A percentile compares a stretch with the other conserved stretches of the same genome.
These are phyloP conservation scores for Mucor lusitanicus DNA, from an alignment of 371 early-diverging fungal genomes.

Conservation along the genomic window DNA sequence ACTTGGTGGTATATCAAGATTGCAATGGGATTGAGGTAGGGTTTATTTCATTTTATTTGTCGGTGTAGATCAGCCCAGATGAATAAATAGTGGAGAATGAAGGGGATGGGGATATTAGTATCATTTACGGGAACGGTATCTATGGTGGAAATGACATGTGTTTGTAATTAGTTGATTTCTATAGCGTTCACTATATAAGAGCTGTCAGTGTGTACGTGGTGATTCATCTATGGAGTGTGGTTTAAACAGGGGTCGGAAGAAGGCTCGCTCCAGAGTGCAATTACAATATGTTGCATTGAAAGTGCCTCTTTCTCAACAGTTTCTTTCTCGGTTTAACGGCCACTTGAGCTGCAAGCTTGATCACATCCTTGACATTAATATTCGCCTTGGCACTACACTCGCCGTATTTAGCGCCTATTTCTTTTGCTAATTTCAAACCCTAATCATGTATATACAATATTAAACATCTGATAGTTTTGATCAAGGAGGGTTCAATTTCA, in stretches of 20 bases:
- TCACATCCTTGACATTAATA: constrained; percentile 79
- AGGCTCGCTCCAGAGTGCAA: background rate
- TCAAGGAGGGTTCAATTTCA: background rate
- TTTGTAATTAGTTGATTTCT: background rate
- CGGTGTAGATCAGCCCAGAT: background rate
- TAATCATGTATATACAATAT: constrained; percentile 20
- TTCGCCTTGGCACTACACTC: constrained; percentile 87
- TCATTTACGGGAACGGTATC: background rate
- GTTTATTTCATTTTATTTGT: background rate
- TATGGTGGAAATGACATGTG: background rate
- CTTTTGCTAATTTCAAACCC: constrained; percentile 71
- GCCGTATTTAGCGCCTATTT: constrained; percentile 78
- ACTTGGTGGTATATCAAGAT: background rate
- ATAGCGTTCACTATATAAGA: background rate
- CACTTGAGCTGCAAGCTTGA: constrained; percentile 42
- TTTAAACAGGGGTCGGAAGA: background rate
- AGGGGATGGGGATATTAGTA: background rate
- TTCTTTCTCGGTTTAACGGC: constrained; percentile 26
- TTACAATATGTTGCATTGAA: constrained; percentile 22
- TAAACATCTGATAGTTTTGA: background rate
- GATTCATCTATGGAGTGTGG: background rate
- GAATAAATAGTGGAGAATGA: background rate
- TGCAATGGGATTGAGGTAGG: background rate
- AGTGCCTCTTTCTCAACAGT: constrained; percentile 14
- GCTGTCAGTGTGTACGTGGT: background rate